Evolutionary conservation across 2,329 filamentous ascomycete species (phyloP), one percentile per base, ranked within the genome.

Genomic region (Fusarium sp.): DNA sequence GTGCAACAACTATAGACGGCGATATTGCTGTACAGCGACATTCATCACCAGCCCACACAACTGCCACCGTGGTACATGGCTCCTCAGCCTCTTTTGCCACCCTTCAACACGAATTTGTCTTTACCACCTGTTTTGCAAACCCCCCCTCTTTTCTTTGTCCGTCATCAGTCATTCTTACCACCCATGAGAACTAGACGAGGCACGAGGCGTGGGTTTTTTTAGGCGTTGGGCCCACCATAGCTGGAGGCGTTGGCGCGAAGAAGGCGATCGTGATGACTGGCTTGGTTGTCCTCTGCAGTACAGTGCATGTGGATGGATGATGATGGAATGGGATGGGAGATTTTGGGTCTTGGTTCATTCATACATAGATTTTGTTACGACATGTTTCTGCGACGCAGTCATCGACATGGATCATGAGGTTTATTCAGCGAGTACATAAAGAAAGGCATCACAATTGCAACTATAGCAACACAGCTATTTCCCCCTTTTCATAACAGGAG

Each of bases 291-390:
- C 57, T 67, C 64, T 56, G 64, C 22, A 24, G 22, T 24, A 29
- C 47, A 52, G 47, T 20, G 47, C 18, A 52, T n/a, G 45, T 50
- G 47, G 47, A 52, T 52, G 47, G 47, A 52, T 52, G 47, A 50
- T 67, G 47, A 64, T 45, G 42, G 22, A 14, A 47, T 50, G 22
- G 45, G 8, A 50, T 67, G 65, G 70, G 63, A 64, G n/a, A 59
- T 62, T 62, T 37, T 68, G 64, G 67, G 62, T 66, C 68, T 31
- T 27, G 47, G 47, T 42, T 42, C 47, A 31, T 42, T 42, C 47
- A 52, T 52, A 52, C 62, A 78, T 78, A 78, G 76, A 78, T 68
- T 71, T 71, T 76, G 74, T 73, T 66, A 76, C 64, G 72, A 62
- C 58, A 74, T 77, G 72, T 71, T 75, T 61, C 63, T 73, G 66